Evolutionary conservation across 23 red algal genomes (phyloP).

Genomic region (Gracilaria gracilis): DNA sequence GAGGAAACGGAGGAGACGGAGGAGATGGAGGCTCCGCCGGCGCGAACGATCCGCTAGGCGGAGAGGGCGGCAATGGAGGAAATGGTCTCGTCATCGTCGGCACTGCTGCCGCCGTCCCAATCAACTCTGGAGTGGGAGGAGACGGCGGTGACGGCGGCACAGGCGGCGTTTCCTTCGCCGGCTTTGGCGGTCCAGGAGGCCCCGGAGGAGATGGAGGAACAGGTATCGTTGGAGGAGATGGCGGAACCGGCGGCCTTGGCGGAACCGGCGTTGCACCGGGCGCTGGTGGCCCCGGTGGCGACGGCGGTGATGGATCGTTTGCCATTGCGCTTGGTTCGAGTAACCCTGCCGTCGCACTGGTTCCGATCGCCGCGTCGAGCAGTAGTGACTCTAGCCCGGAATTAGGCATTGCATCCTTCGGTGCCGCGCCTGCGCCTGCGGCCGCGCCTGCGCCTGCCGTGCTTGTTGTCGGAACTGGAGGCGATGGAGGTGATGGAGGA

Average conservation of each 20-base stretch:
- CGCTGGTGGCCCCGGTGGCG: conserved; percentile 8
- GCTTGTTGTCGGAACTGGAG: neutral
- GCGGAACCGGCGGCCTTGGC: conserved; percentile 4
- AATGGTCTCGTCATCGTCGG: neutral
- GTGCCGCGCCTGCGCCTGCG: neutral
- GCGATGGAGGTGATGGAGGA: conserved; percentile 10
- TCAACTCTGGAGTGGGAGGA: conserved; percentile 1
- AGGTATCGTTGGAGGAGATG: conserved; percentile 15
- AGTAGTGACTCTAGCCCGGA: neutral
- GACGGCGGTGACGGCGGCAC: neutral
- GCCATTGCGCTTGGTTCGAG: neutral
- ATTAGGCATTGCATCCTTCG: too few species aligned
- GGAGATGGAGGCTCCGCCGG: conserved; percentile 7
- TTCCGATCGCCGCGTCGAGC: neutral
- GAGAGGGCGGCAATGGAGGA: conserved; percentile 7
- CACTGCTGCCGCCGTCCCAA: neutral
- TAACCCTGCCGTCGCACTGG: neutral
- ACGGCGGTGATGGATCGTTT: conserved; percentile 12
- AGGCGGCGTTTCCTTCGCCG: neutral
- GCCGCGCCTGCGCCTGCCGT: neutral
- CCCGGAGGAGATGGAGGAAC: neutral
- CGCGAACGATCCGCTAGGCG: neutral
- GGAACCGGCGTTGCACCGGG: neutral
- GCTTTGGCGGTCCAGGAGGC: conserved; percentile 12
- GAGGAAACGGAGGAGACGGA: conserved; percentile 26